Conservation (phyloP, 2,329 filamentous ascomycete genomes). For the Aspergillus sp. region DNA sequence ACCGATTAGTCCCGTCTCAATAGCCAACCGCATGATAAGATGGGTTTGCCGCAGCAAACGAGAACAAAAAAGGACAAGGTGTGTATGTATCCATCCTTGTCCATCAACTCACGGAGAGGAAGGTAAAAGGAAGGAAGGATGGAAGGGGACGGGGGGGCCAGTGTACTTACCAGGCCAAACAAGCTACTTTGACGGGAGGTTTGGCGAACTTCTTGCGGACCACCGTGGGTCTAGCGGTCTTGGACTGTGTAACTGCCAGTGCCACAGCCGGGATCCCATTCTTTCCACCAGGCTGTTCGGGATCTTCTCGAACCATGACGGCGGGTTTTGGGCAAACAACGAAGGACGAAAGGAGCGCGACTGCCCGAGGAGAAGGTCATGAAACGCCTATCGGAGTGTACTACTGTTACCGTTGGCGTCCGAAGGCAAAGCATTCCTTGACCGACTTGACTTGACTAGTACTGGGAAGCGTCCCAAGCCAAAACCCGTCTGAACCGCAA, state of each 20-base stretch:
- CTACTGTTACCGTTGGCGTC: constrained; percentile 12
- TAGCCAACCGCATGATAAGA: neutral
- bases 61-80: neutral
- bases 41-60: constrained; percentile 9
- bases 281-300: constrained; percentile 17
- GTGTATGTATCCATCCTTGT: neutral
- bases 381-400: constrained; percentile 1
- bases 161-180: constrained; percentile 43
- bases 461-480: too few relatives aligned
- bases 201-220: constrained; percentile 48
- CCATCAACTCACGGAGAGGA: neutral
- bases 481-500: neutral
- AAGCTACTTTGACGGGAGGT: constrained; percentile 49
- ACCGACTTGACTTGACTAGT: neutral
- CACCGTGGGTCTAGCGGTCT: constrained; percentile 31
- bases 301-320: constrained; percentile 27
- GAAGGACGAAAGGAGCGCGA: neutral
- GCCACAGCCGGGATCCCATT: constrained; percentile 16
- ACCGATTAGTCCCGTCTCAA: constrained; percentile 5
- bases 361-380: neutral
- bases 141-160: too few relatives aligned
- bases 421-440: neutral
- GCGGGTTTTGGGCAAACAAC: neutral
- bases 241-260: constrained; percentile 26
- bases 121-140: neutral